Base-by-base conservation (phyloP, 768 basidiomycete genomes). In the Bullera alba region DNA sequence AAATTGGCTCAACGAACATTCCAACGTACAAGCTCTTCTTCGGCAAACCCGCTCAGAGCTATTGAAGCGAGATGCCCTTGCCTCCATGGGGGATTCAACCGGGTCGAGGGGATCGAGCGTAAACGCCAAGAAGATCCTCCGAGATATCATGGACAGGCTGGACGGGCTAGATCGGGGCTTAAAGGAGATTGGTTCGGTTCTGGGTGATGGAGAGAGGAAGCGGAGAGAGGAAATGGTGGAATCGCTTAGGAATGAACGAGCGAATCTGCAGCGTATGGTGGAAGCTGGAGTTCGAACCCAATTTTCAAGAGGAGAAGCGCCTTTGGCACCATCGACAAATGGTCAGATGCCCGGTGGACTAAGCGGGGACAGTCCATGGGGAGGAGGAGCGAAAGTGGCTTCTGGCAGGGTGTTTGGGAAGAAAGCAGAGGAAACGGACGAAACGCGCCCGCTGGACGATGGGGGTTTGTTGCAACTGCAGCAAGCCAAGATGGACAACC, bases 181-280 rank as follows among this genome's bases (percentile, higher is more conserved):
- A 61, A 76, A 79, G 60, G 78, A 76, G 34, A 77, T 87, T 30
- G 85, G 81, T 70, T 75, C 76, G 35, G 88, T 86, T 30, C 80
- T 96, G 79, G 84, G 81, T 57, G 83, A 89, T 70, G 93, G 93
- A n/a, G 93, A 97, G 77, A 76, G 89, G 62, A 83, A 85, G 73
- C 76, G 93, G 49, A 78, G 93, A 55, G 84, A 84, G 53, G 92
- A 91, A 63, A 83, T 95, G 83, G 82, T 91, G 44, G 85, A 83
- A 48, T 78, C 84, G 51, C 75, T 96, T 59, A 85, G 86, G 73
- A 89, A 91, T 67, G 92, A 96, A 69, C 85, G 87, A 75, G 86
- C 86, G 76, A 87, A 85, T 75, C 76, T 95, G 51, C 81, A 81
- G 32, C 82, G 81, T 77, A 87, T 93, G 78, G 83, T 89, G 35